Base-by-base conservation (phyloP, 345 rosid species). In the Gossypium arboreum region DNA sequence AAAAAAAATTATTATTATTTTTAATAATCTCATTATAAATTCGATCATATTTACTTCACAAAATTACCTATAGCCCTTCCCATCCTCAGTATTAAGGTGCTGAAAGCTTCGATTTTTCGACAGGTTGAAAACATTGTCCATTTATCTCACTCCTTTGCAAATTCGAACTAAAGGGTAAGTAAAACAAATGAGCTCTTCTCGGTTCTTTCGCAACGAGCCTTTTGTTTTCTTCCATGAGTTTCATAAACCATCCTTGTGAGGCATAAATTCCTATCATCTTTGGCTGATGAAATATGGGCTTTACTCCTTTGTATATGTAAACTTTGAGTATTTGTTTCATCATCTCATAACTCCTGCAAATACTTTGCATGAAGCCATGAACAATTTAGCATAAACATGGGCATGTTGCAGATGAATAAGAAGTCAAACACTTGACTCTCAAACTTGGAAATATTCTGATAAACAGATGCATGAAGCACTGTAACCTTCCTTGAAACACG, bases 221-320 rank as follows among this genome's bases (percentile, higher is more conserved):
- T 79, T 83, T 89, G 84, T 84, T 88, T 80, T 84, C 88, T 77
- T 94, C 91, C 74, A 94, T 86, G 64, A 92, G 85, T 84, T 94
- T 94, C 92, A 94, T 86, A 74, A 90, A 92, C 98, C 98, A 92
- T 73, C 97, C 98, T 84, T 92, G 94, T 4, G 94, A 91, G 15
- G 97, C 94, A 77, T 92, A 94, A 55, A 91, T 89, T 63, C 97
- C 98, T 75, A 93, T 87, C 85, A 79, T 83, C 72, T 47, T 78
- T 55, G 97, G 85, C 63, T 78, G 87, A 79, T 91, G 98, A 75
- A 94, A 92, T 82, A 89, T 79, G 8, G 97, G 94, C 77, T 88
- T 94, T 71, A 57, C 85, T 71, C 97, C 98, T 66, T 84, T 89
- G 73, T 92, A 94, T 43, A 86, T 78, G 80, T 87, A 94, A 60